Evolutionary conservation across 257 asterid species (phyloP).

Genomic region (Phtheirospermum japonicum): DNA sequence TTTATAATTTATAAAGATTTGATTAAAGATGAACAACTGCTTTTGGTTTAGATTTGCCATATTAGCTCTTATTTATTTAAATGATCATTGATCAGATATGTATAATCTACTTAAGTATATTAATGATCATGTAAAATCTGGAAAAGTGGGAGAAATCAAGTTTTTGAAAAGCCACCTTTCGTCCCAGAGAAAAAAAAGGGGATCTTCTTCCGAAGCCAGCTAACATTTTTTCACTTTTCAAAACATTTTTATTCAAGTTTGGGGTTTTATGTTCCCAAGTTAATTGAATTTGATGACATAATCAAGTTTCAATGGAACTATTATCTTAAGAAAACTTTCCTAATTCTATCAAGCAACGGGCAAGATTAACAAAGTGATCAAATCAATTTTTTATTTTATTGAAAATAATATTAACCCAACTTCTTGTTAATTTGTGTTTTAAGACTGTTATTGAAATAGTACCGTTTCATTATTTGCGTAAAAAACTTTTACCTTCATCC

Average conservation of each 20-base stretch:
- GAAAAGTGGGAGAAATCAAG: not conserved
- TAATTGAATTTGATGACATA: not conserved
- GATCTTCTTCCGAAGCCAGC: not conserved
- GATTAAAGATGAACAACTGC: not conserved
- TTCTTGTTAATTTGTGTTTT: too few species aligned
- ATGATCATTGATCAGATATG: not conserved
- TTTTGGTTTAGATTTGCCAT: not conserved
- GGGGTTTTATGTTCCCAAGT: not conserved
- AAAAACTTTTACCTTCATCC: not conserved
- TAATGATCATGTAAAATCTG: not conserved
- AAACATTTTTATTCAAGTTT: not conserved
- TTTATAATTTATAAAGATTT: not conserved
- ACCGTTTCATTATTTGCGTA: not conserved
- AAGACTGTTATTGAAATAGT: not conserved
- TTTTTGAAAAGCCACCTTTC: not conserved
- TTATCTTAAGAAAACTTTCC: not conserved
- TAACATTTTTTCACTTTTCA: constrained; percentile 3
- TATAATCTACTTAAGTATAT: not conserved
- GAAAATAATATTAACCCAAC: too few species aligned
- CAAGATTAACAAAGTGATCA: too few species aligned
- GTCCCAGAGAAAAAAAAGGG: not conserved
- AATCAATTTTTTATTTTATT: too few species aligned
- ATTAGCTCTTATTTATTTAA: not conserved
- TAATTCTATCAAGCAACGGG: not conserved
- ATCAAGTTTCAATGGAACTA: not conserved